phyloP scores from a whole-genome alignment of 1,284 basidiomycete species.

The Pascua guehoae region DNA sequence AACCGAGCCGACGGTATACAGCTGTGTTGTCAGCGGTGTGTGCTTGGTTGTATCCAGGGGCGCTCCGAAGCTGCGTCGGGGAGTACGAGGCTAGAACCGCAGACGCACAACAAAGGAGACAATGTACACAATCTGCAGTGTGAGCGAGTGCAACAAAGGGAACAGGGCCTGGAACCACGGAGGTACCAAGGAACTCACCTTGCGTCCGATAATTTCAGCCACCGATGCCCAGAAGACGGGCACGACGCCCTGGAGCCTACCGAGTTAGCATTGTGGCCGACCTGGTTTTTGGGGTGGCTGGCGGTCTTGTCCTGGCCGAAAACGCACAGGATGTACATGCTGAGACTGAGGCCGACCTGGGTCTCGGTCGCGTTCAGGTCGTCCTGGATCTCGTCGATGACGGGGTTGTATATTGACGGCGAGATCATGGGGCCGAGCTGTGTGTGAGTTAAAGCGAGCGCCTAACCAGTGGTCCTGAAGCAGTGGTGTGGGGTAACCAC shows the following conservation, averaged over 20 bases:
- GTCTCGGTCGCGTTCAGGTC: constrained; percentile 63
- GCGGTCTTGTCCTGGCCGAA: no score
- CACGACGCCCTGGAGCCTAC: constrained; percentile 41
- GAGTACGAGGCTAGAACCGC: no score
- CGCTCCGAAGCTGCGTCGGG: no score
- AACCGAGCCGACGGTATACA: constrained; percentile 64
- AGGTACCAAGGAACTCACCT: constrained; percentile 52
- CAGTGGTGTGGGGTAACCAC: no score
- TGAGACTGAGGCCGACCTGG: constrained; percentile 69
- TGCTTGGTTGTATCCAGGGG: no score
- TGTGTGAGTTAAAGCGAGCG: constrained; percentile 39
- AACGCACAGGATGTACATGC: constrained; percentile 65
- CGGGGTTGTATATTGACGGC: constrained; percentile 47
- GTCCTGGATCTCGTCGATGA: constrained; percentile 61
- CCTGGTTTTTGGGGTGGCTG: neutral
- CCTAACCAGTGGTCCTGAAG: no score
- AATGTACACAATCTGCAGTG: constrained; percentile 61
- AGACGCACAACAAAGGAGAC: constrained; percentile 52
- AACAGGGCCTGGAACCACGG: no score
- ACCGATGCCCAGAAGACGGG: constrained; percentile 42
- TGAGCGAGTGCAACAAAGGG: neutral
- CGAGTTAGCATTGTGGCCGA: neutral
- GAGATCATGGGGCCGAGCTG: constrained; percentile 65
- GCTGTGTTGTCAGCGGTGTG: constrained; percentile 29
- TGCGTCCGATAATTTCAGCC: constrained; percentile 75